Evolutionary conservation across 805 yeast genomes (phyloP).

Genomic region (Cyberlindnera euphorbiae): DNA sequence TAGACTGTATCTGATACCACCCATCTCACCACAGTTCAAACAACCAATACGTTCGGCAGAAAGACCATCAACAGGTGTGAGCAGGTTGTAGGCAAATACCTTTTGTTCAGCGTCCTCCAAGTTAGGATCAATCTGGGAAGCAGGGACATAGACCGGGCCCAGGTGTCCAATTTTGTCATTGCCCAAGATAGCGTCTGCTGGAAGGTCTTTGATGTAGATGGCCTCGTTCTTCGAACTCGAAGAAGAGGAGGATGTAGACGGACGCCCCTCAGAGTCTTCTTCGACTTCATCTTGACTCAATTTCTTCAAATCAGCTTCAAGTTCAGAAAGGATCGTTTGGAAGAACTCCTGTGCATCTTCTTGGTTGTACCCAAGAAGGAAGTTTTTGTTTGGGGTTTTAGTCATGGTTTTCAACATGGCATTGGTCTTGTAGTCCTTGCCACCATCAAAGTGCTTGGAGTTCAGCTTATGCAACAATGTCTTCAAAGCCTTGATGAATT

Average conservation of each 20-base stretch:
- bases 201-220: conserved; percentile 26
- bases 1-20: conserved; percentile 83
- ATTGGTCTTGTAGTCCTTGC: conserved; percentile 58
- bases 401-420: conserved; percentile 62
- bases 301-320: conserved; percentile 53
- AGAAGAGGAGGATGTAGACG: conserved; percentile 10
- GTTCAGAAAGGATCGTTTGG: conserved; percentile 65
- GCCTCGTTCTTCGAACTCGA: conserved; percentile 19
- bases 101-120: conserved; percentile 36
- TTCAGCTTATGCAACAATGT: conserved; percentile 53
- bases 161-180: conserved; percentile 49
- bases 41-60: conserved; percentile 90
- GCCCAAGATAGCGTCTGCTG: conserved; percentile 33
- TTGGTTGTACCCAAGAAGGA: conserved; percentile 82
- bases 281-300: conserved; percentile 11
- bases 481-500: conserved; percentile 51
- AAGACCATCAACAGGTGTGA: conserved; percentile 91
- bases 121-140: conserved; percentile 73
- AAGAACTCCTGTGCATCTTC: conserved; percentile 97
- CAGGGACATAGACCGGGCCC: conserved; percentile 68
- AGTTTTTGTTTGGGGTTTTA: conserved; percentile 71
- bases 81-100: conserved; percentile 48
- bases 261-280: too few species aligned
- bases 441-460: conserved; percentile 43
- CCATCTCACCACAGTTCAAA: conserved; percentile 85